Evolutionary conservation across 345 rosid genomes (phyloP).

Genomic region (Eucalyptus grandis): DNA sequence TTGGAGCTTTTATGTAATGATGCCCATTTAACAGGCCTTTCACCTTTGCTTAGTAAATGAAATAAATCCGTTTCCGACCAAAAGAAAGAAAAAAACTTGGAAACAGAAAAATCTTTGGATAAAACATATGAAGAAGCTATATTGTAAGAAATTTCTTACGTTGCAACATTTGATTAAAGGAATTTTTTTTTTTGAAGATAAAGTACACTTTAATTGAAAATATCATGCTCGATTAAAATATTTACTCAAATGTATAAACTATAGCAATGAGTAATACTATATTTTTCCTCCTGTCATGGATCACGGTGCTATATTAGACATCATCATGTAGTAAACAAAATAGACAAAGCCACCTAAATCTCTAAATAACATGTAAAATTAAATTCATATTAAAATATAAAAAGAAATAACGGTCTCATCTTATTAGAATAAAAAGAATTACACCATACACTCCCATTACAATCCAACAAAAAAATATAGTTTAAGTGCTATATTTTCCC

Average conservation of each 20-base stretch:
- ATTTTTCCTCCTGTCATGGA: background rate
- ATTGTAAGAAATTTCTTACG: background rate
- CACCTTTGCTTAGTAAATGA: no score
- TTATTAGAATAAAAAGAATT: no score
- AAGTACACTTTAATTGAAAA: background rate
- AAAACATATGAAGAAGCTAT: background rate
- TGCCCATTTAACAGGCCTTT: no score
- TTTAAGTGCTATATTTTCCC: background rate
- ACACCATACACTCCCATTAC: no score
- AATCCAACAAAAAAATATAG: background rate
- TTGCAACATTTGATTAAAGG: background rate
- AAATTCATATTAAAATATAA: background rate
- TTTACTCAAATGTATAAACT: background rate
- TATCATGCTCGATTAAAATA: rapidly evolving
- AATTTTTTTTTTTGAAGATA: background rate
- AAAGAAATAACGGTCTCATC: no score
- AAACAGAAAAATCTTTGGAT: background rate
- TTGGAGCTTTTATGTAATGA: no score
- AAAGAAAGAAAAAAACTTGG: no score
- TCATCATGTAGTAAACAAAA: background rate
- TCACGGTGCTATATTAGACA: rapidly evolving
- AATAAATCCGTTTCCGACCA: no score
- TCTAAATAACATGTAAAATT: background rate
- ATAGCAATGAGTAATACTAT: background rate
- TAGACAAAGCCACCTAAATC: background rate